A percentile compares a stretch with the other conserved stretches of the same genome.
These are phyloP conservation scores for Clohesyomyces aquaticus DNA, from an alignment of 495 filamentous ascomycete genomes.

Conservation along the genomic window DNA sequence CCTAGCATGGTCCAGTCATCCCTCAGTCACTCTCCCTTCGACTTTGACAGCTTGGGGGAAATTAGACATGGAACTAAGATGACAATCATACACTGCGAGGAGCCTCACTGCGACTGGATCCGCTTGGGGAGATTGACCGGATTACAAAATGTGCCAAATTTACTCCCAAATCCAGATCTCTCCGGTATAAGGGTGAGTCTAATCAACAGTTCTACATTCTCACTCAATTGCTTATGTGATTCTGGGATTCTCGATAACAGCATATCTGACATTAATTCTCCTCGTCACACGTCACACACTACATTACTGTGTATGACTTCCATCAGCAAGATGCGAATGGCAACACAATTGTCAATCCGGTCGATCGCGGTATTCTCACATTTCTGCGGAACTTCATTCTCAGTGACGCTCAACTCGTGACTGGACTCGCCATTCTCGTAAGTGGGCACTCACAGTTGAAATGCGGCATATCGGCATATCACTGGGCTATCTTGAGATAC, in stretches of 20 bases:
- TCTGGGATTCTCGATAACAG: constrained; percentile 33
- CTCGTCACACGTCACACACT: constrained; percentile 27
- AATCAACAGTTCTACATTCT: not conserved
- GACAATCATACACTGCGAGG: constrained; percentile 6
- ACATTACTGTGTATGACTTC: constrained; percentile 20
- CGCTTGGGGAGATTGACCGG: constrained; percentile 1
- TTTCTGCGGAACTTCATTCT: constrained; percentile 25
- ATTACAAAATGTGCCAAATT: constrained; percentile 4
- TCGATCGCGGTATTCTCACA: constrained; percentile 17
- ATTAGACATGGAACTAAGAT: not conserved
- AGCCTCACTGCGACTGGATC: constrained; percentile 21
- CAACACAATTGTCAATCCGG: constrained; percentile 13
- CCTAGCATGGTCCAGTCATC: not conserved
- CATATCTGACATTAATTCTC: constrained; percentile 30
- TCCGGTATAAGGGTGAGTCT: constrained; percentile 26
- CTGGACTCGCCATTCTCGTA: constrained; percentile 26
- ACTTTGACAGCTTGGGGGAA: not conserved
- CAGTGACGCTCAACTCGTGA: constrained; percentile 24
- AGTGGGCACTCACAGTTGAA: constrained; percentile 25
- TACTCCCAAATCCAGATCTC: constrained; percentile 24
- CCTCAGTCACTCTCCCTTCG: not conserved
- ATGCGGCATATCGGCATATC: constrained; percentile 42
- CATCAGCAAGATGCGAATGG: constrained; percentile 1
- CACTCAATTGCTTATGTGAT: constrained; percentile 7
- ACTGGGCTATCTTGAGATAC: constrained; percentile 49